Percentiles rank a stretch among this genome's conserved stretches.
Evolutionary conservation across 768 basidiomycete genomes (phyloP).

Genomic region (Trametopsis cervina): DNA sequence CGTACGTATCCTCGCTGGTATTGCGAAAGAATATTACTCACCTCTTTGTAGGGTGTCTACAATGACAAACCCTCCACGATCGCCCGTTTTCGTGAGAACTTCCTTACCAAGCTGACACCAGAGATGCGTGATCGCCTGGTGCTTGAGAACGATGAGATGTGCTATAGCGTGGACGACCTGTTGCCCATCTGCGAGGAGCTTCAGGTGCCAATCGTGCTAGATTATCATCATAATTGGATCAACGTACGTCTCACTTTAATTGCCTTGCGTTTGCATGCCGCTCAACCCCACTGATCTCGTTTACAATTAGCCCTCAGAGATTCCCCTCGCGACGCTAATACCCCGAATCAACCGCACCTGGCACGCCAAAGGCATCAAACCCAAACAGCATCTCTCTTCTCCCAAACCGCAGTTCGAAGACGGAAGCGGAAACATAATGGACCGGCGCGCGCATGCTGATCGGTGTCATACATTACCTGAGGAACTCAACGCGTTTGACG

Average conservation of each 20-base stretch:
- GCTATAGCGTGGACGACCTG: constrained; percentile 85
- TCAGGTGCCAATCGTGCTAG: constrained; percentile 42
- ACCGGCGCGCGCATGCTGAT: constrained; percentile 81
- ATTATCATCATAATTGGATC: constrained; percentile 82
- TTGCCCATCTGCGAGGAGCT: constrained; percentile 84
- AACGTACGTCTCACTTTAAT: constrained; percentile 40
- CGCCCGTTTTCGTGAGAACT: constrained; percentile 65
- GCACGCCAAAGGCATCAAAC: constrained; percentile 65
- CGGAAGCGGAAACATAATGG: constrained; percentile 54
- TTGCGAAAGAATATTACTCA: background rate
- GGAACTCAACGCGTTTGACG: constrained; percentile 37
- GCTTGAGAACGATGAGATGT: constrained; percentile 94
- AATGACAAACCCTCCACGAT: constrained; percentile 71
- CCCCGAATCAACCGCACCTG: constrained; percentile 72
- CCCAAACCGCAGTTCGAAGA: constrained; percentile 72
- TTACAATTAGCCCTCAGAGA: constrained; percentile 27
- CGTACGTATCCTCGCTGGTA: constrained; percentile 36
- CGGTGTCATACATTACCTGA: constrained; percentile 65
- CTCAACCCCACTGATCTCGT: background rate
- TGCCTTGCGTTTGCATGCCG: constrained; percentile 18
- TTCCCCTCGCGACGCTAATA: constrained; percentile 53
- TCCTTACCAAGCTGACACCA: constrained; percentile 47
- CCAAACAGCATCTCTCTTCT: constrained; percentile 91
- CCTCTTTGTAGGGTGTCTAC: constrained; percentile 54
- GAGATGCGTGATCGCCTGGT: constrained; percentile 70